Conservation (phyloP, 2,329 filamentous ascomycete species). For the Domatiomyces globalis region DNA sequence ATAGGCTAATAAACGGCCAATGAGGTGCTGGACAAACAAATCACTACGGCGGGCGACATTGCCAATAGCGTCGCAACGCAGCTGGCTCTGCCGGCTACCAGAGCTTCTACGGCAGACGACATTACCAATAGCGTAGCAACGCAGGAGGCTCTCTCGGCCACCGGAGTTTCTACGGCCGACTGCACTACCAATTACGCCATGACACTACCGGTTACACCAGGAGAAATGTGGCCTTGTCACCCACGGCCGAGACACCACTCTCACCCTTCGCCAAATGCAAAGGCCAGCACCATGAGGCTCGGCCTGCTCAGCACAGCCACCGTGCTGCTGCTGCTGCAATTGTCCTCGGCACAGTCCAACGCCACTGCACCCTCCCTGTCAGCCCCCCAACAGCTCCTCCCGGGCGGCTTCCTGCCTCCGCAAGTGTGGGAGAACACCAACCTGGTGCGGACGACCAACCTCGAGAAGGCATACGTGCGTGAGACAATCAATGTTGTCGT, state of each 20-base stretch:
- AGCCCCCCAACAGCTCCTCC: slow-evolving; percentile 22
- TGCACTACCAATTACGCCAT: no score
- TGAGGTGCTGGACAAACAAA: neutral
- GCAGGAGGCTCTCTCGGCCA: no score
- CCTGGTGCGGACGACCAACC: slow-evolving; percentile 72
- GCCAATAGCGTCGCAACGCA: neutral
- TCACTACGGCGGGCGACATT: neutral
- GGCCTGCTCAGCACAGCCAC: neutral
- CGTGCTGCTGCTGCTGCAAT: neutral
- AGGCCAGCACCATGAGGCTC: neutral
- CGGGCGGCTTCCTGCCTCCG: slow-evolving; percentile 57
- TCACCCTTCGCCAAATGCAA: neutral
- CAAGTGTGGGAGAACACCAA: slow-evolving; percentile 92
- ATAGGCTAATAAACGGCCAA: neutral
- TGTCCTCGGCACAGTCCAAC: slow-evolving; percentile 11
- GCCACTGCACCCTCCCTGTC: slow-evolving; percentile 8
- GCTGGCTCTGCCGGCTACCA: neutral
- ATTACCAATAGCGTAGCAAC: neutral
- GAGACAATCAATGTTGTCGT: slow-evolving; percentile 90
- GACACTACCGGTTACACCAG: no score
- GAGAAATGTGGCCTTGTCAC: no score
- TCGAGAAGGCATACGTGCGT: slow-evolving; percentile 83
- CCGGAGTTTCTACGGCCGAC: no score
- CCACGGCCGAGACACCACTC: no score
- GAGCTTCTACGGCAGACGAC: neutral